Base-by-base conservation (phyloP, 2,329 filamentous ascomycete genomes). In the Diplodia intermedia region DNA sequence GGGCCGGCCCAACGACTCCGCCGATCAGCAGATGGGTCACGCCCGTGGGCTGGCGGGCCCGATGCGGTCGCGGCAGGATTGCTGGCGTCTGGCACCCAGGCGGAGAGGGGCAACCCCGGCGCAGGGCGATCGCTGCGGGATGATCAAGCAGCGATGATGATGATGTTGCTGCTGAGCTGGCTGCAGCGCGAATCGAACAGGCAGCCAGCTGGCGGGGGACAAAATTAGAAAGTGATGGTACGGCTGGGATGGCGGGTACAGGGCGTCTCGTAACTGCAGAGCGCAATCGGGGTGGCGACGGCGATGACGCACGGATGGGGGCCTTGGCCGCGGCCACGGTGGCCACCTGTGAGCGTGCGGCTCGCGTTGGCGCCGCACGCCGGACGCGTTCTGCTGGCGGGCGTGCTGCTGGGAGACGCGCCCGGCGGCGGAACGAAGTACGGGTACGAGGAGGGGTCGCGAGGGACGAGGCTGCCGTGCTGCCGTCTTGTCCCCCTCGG, bases 81-180 rank as follows among this genome's bases (percentile, higher is more conserved):
- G 29, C 15, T 50, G 23, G 43, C 53, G 40, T 57, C 63, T 40
- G 15, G 52, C 62, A 55, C 36, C 63, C 40, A 29, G 65, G 33
- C 40, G 43, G 52, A 31, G 26, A 50, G 11, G 36, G 65, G 40
- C 31, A 43, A 67, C 55, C 63, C 63, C 53, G 57, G 57, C 53
- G 49, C 49, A 26, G 23, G 43, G 40, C 65, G 65, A 67, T 67
- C 65, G 65, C 20, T 57, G 53, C 54, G 65, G 65, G 65, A 67
- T 54, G 63, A 66, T 67, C 65, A 52, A 54, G 53, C 60, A 52
- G 29, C 43, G 65, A 23, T 8, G 43, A 56, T 29, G n/a, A 43
- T n/a, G 53, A 9, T 43, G 40, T 38, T 49, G 26, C 2, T 8
- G 52, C 7, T 47, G 43, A 20, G 43, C 43, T 47, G 43, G 40